These are phyloP conservation scores for Talaromyces sp. DNA, from an alignment of 2,329 filamentous ascomycete genomes.

Conservation along the genomic window DNA sequence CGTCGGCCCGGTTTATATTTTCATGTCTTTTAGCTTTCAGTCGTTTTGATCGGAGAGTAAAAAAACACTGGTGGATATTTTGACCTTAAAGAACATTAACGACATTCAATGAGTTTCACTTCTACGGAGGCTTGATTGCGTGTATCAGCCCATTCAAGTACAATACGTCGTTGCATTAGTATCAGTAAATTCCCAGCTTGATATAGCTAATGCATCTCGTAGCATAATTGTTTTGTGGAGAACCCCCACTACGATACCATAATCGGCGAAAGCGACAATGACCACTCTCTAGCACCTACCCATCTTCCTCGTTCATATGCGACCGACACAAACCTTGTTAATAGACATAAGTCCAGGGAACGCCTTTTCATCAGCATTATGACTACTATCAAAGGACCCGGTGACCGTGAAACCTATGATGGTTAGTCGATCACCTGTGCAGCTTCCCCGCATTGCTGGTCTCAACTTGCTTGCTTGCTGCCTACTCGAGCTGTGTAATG, in stretches of 20 bases:
- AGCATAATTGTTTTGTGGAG: conserved; percentile 4
- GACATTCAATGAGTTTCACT: conserved; percentile 13
- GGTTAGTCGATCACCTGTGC: conserved; percentile 39
- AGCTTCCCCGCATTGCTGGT: not conserved
- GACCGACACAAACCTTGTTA: too few species aligned
- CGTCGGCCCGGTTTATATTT: conserved; percentile 1
- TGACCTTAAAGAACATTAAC: conserved; percentile 14
- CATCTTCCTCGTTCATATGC: not conserved
- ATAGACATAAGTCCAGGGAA: not conserved
- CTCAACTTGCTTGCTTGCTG: not conserved
- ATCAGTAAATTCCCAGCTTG: not conserved
- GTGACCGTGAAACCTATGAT: conserved; percentile 55
- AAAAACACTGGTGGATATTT: conserved; percentile 6
- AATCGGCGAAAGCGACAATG: not conserved
- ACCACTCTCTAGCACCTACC: not conserved
- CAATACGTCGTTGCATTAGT: not conserved
- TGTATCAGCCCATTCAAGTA: not conserved
- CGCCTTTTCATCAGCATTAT: conserved; percentile 34
- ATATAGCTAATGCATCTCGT: not conserved
- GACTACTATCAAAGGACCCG: conserved; percentile 61
- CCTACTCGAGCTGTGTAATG: not conserved
- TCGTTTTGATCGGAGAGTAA: not conserved
- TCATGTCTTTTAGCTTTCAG: conserved; percentile 7
- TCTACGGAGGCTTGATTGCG: not conserved
- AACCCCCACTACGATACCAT: conserved; percentile 4